A percentile compares a stretch with the other conserved stretches of the same genome.
phyloP scores from a whole-genome alignment of 2,329 filamentous ascomycete genomes.

The Pseudovirgaria hyperparasitica region DNA sequence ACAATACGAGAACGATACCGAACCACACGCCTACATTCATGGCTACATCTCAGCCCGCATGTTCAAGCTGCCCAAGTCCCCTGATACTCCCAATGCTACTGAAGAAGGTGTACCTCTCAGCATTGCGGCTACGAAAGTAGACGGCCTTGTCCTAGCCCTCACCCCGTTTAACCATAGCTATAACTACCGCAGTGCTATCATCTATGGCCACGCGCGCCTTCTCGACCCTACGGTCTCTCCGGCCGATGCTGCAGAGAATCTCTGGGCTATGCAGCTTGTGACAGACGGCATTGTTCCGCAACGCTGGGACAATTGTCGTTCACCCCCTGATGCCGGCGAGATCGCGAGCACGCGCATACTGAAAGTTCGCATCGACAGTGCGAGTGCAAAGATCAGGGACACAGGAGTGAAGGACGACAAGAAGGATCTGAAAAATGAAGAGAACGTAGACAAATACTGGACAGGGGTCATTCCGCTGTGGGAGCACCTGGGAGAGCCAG shows the following conservation, averaged over 20 bases:
- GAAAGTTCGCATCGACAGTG: slow-evolving; percentile 53
- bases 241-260: slow-evolving; percentile 56
- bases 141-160: slow-evolving; percentile 67
- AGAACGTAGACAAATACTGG: slow-evolving; percentile 41
- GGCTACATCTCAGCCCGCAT: slow-evolving; percentile 72
- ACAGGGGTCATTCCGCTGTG: slow-evolving; percentile 53
- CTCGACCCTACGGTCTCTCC: no score
- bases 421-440: slow-evolving; percentile 38
- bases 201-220: slow-evolving; percentile 60
- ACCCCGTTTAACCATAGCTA: slow-evolving; percentile 73
- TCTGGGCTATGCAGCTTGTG: slow-evolving; percentile 67
- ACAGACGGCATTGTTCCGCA: slow-evolving; percentile 59
- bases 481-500: slow-evolving; percentile 49
- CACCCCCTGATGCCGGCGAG: slow-evolving; percentile 61
- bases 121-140: slow-evolving; percentile 59
- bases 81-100: slow-evolving; percentile 14
- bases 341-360: slow-evolving; percentile 64
- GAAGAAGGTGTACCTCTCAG: slow-evolving; percentile 53
- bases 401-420: slow-evolving; percentile 52
- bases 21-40: slow-evolving; percentile 64
- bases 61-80: slow-evolving; percentile 55
- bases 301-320: slow-evolving; percentile 56
- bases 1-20: slow-evolving; percentile 50
- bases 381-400: slow-evolving; percentile 61
- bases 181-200: slow-evolving; percentile 71